Conservation (phyloP, 2,329 filamentous ascomycete species). For the Dothistroma septosporum region DNA sequence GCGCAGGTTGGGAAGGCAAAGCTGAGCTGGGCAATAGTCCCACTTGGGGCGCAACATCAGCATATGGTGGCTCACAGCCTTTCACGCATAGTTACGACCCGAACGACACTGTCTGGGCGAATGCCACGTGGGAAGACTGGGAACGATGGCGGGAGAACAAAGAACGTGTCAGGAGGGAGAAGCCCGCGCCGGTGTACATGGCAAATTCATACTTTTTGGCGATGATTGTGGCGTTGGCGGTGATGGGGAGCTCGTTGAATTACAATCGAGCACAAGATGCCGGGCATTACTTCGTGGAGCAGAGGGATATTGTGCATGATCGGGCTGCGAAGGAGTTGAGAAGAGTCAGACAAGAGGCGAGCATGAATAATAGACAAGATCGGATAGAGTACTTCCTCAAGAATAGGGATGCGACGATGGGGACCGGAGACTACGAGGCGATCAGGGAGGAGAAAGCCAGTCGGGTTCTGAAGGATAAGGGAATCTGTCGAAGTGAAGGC, state of each 20-base stretch:
- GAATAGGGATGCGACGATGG: conserved; percentile 59
- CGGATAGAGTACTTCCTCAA: conserved; percentile 74
- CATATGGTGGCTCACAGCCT: conserved; percentile 25
- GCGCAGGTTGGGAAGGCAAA: conserved; percentile 69
- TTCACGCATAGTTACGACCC: conserved; percentile 37
- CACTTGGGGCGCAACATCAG: conserved; percentile 16
- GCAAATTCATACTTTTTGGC: conserved; percentile 74
- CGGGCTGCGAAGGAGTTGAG: conserved; percentile 61
- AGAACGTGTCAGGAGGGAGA: conserved; percentile 36
- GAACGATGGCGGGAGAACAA: conserved; percentile 65
- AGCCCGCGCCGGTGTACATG: conserved; percentile 60
- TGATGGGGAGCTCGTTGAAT: conserved; percentile 69
- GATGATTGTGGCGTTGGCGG: conserved; percentile 65
- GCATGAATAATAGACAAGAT: conserved; percentile 45
- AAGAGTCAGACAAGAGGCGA: conserved; percentile 49
- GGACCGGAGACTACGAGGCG: conserved; percentile 38
- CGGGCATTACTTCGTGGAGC: conserved; percentile 59
- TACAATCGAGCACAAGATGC: conserved; percentile 63
- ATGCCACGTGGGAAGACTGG: conserved; percentile 98
- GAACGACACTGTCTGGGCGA: conserved; percentile 55
- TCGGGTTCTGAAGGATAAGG: conserved; percentile 44
- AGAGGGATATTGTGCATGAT: conserved; percentile 63
- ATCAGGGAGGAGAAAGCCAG: conserved; percentile 45
- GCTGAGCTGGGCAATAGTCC: conserved; percentile 31
- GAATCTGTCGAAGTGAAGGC: conserved; percentile 45